Conservation (phyloP, 306 rosid genomes). For the Vigna trinervia region DNA sequence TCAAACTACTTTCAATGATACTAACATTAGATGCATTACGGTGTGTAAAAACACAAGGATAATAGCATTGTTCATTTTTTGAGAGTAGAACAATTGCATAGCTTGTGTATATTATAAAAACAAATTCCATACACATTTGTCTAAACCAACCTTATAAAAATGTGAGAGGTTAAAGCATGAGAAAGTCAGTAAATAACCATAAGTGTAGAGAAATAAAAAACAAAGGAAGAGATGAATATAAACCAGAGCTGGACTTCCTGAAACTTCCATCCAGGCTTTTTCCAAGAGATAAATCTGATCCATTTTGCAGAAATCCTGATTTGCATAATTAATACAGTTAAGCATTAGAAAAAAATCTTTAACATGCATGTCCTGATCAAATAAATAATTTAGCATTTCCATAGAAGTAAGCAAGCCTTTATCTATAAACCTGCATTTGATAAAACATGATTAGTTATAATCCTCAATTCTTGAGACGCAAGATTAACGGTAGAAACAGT, state of each 20-base stretch:
- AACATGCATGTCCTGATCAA: conserved; percentile 11
- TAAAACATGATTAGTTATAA: neutral
- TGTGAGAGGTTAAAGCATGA: no score
- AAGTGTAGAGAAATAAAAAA: conserved; percentile 4
- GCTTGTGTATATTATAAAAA: no score
- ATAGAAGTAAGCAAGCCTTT: neutral
- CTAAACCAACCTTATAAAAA: no score
- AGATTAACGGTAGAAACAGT: neutral
- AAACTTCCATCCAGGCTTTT: conserved; percentile 83
- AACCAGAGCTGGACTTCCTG: conserved; percentile 78
- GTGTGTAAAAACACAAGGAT: no score
- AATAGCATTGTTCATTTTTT: no score
- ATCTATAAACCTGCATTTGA: neutral
- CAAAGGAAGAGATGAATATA: conserved; percentile 40
- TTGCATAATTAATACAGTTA: conserved; percentile 31
- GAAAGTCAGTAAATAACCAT: no score
- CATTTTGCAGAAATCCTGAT: conserved; percentile 78
- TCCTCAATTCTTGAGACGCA: neutral
- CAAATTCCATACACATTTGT: no score
- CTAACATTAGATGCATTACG: no score
- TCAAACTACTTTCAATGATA: no score
- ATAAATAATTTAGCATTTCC: conserved; percentile 16
- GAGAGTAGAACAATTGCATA: no score
- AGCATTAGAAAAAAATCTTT: conserved; percentile 38
- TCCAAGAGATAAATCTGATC: conserved; percentile 69